Percentiles rank a stretch among this genome's conserved stretches.
phyloP scores from a whole-genome alignment of 2,329 filamentous ascomycete species.

The Exophiala calicioides region DNA sequence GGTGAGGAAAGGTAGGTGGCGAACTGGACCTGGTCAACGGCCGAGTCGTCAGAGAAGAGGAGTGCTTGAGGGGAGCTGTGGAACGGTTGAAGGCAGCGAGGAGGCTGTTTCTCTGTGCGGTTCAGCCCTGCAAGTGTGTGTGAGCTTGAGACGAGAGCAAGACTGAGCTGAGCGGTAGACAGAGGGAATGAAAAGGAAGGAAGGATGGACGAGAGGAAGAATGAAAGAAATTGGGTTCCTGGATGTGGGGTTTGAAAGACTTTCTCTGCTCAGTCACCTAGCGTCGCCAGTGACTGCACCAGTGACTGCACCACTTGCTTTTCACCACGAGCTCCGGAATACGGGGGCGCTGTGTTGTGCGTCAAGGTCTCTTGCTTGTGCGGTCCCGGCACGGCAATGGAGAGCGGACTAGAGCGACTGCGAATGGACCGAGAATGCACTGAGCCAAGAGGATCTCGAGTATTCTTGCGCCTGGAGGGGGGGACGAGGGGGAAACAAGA shows the following conservation, averaged over 20 bases:
- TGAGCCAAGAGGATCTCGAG: no score
- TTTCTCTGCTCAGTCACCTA: constrained; percentile 10
- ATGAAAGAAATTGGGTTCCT: constrained; percentile 23
- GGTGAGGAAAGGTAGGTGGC: constrained; percentile 13
- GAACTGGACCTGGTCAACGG: constrained; percentile 4
- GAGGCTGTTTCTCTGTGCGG: constrained; percentile 23
- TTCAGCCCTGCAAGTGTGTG: constrained; percentile 14
- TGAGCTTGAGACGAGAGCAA: constrained; percentile 11
- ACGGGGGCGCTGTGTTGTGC: no score
- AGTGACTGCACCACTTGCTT: background rate
- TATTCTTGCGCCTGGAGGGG: no score
- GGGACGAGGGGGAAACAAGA: no score
- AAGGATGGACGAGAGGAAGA: constrained; percentile 22
- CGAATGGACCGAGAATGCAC: no score
- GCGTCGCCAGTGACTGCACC: constrained; percentile 4
- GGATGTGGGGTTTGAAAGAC: constrained; percentile 22
- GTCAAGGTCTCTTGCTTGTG: no score
- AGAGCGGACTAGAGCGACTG: no score
- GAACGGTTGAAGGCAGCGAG: constrained; percentile 16
- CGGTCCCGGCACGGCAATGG: no score
- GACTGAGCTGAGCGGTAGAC: constrained; percentile 17
- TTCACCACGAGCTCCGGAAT: background rate
- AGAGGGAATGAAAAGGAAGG: constrained; percentile 16
- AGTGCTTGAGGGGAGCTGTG: background rate
- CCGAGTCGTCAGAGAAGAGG: background rate